Base-by-base conservation (phyloP, 1,284 basidiomycete genomes). In the Sanghuangporus weigelae region DNA sequence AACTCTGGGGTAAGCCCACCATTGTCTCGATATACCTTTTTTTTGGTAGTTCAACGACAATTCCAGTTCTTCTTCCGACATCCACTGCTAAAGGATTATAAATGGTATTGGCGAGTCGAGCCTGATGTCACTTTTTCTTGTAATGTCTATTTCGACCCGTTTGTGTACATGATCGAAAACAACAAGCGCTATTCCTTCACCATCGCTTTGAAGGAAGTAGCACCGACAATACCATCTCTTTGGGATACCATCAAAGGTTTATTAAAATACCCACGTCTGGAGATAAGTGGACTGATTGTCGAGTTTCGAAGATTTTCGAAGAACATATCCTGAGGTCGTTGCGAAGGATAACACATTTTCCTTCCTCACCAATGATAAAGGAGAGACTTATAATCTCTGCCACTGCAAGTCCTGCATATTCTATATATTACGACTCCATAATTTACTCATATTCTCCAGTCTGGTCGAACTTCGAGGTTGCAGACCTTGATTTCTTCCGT, bases 391-490 rank as follows among this genome's bases (percentile, higher is more conserved):
- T 74, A 93, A 92, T 73, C 76, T 84, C 58, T 93, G 90, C 70
- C 91, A 92, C 73, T 92, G 85, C 84, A 71, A 74, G 79, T 26
- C n/a, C 7, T 39, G 21, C 2, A 14, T 39, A 21, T 1, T 11
- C n/a, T 39, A n/a, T 36, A 10, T 31, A 39, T 51, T 44, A 53
- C 5, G 2, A 6, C 11, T 55, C 11, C 60, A 78, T 71, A 16
- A 31, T 35, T 26, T 36, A 12, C 16, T n/a, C 26, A 14, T 44
- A 11, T 67, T 26, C 42, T 51, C 39, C 60, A 85, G 86, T 89
- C 78, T 89, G 87, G 87, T 84, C 81, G 67, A 90, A 91, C 74
- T 89, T 91, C 70, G 90, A 93, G 73, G 90, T 93, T 65, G 91
- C 85, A 38, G 79, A 82, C 72, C 78, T 85, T 78, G 79, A 84